Percentiles rank a stretch among this genome's conserved stretches.
Evolutionary conservation across 768 basidiomycete genomes (phyloP).

Genomic region (Kondoa malvinella): DNA sequence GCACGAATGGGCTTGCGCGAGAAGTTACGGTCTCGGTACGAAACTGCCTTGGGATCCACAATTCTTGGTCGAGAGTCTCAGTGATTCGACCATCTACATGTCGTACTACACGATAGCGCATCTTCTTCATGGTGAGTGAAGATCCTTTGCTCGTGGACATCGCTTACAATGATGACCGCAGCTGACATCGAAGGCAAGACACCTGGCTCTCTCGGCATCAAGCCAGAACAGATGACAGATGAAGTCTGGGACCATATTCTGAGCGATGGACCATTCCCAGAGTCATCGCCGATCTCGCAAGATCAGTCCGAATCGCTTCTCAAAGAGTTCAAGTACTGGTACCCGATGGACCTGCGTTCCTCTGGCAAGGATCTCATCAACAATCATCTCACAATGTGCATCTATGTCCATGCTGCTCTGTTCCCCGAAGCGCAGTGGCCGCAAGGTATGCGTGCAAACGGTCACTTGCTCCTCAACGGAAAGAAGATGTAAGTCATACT

Average conservation of each 20-base stretch:
- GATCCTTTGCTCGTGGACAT: not conserved
- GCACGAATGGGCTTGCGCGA: slow-evolving; percentile 98
- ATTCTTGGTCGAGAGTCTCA: slow-evolving; percentile 89
- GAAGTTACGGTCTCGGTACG: slow-evolving; percentile 88
- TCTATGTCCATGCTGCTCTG: slow-evolving; percentile 89
- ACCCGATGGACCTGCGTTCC: slow-evolving; percentile 92
- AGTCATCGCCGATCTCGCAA: slow-evolving; percentile 43
- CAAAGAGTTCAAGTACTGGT: slow-evolving; percentile 88
- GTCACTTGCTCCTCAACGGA: slow-evolving; percentile 90
- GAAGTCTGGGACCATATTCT: slow-evolving; percentile 61
- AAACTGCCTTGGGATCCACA: slow-evolving; percentile 91
- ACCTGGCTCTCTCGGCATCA: slow-evolving; percentile 68
- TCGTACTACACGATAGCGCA: slow-evolving; percentile 90
- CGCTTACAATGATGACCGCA: not conserved
- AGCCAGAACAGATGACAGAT: slow-evolving; percentile 84
- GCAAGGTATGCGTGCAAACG: slow-evolving; percentile 77
- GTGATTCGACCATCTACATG: slow-evolving; percentile 98
- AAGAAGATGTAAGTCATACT: slow-evolving; percentile 62
- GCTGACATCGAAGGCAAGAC: slow-evolving; percentile 49
- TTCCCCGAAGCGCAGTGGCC: slow-evolving; percentile 86
- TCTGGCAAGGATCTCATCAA: slow-evolving; percentile 94
- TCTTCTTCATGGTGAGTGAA: slow-evolving; percentile 60
- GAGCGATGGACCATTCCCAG: slow-evolving; percentile 37
- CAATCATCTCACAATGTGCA: slow-evolving; percentile 81
- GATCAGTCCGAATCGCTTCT: slow-evolving; percentile 72